phyloP scores from a whole-genome alignment of 441 rosid genomes.

The Aquilaria agallochum region DNA sequence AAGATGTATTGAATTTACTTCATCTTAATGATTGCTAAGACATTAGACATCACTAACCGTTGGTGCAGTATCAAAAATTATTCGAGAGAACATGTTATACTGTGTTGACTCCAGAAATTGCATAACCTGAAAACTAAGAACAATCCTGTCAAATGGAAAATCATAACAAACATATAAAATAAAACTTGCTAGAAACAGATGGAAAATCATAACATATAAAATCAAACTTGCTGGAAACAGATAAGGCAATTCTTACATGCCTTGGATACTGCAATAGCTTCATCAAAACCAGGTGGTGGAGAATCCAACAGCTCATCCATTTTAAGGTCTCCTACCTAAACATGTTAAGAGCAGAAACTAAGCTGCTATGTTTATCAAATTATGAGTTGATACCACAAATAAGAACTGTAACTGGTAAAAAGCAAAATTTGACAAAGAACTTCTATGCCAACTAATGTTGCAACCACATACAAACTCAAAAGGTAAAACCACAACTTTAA shows the following conservation, averaged over 20 bases:
- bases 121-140: slow-evolving; percentile 52
- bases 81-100: slow-evolving; percentile 65
- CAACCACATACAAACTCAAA: too few relatives aligned
- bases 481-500: too few relatives aligned
- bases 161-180: too few relatives aligned
- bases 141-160: slow-evolving; percentile 6
- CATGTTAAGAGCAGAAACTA: not conserved
- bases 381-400: too few relatives aligned
- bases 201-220: not conserved
- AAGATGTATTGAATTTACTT: slow-evolving; percentile 2
- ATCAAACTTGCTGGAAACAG: slow-evolving; percentile 1
- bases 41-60: slow-evolving; percentile 39
- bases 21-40: not conserved
- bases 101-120: slow-evolving; percentile 68
- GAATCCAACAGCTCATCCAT: slow-evolving; percentile 73
- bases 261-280: slow-evolving; percentile 80
- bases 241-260: slow-evolving; percentile 25
- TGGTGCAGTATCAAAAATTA: slow-evolving; percentile 84
- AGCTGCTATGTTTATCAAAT: too few relatives aligned
- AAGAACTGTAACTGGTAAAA: too few relatives aligned
- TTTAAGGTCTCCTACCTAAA: slow-evolving; percentile 68
- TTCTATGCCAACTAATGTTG: too few relatives aligned
- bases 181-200: slow-evolving; percentile 5
- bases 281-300: slow-evolving; percentile 82
- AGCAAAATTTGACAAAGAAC: too few relatives aligned